Percentiles rank a stretch among this genome's conserved stretches.
phyloP scores from a whole-genome alignment of 169 alveolate species.

The Eimeria maxima region DNA sequence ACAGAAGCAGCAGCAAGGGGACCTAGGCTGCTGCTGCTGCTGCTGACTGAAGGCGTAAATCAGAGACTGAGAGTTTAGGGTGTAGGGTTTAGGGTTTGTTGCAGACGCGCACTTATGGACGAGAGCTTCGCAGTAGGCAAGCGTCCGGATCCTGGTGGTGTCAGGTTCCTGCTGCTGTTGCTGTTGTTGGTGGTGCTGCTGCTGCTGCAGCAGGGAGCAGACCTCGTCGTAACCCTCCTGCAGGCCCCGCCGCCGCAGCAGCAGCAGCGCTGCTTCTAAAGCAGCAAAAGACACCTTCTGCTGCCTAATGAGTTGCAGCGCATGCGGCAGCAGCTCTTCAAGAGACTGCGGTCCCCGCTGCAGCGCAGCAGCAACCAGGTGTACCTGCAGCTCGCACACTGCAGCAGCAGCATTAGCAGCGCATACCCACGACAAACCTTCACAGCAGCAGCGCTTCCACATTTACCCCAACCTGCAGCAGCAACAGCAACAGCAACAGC shows the following conservation, averaged over 20 bases:
- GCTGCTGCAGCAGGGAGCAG: constrained; percentile 33
- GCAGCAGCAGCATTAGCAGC: no score
- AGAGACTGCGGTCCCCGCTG: constrained; percentile 42
- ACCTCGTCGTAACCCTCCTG: constrained; percentile 16
- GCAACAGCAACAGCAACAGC: neutral
- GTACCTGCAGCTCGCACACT: constrained; percentile 41
- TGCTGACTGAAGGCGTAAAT: no score
- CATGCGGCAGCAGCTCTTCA: constrained; percentile 11
- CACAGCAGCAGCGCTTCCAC: neutral
- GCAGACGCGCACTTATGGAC: neutral
- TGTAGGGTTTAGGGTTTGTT: neutral
- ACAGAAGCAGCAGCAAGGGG: neutral
- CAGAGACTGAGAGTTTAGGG: neutral
- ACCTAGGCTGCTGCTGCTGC: no score
- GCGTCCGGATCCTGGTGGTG: neutral
- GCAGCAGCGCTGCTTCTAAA: constrained; percentile 24
- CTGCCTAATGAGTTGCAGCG: constrained; percentile 22
- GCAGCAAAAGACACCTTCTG: constrained; percentile 6
- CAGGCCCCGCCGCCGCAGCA: constrained; percentile 28
- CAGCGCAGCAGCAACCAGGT: constrained; percentile 42
- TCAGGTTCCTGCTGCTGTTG: neutral
- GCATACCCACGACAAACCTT: neutral
- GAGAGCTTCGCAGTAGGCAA: constrained; percentile 23
- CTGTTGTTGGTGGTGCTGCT: neutral
- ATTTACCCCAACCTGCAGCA: neutral